Evolutionary conservation across 2,329 filamentous ascomycete genomes (phyloP), one percentile per base, ranked within the genome.

Genomic region (Metarhizium album): DNA sequence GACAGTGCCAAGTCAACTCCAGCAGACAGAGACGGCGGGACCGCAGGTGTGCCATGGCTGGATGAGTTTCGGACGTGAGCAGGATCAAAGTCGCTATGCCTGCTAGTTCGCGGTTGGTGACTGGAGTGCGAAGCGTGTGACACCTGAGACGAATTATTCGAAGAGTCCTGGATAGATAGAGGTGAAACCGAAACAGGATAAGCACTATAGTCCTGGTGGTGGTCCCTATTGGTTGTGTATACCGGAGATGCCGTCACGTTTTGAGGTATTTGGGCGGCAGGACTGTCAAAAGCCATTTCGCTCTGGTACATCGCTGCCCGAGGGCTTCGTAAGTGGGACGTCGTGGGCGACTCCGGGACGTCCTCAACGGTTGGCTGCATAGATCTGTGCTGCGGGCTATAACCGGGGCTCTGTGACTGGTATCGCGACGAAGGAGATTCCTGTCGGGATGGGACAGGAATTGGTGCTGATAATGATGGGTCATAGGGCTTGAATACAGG

Each of bases 301-400:
- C 72, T 68, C n/a, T 58, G 56, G 31, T 31, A 27, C 18, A 59
- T 55, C 27, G 57, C 55, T 45, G 59, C 52, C 42, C 59, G 58
- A 37, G 58, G 54, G 18, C 50, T 56, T 47, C 56, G 59, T 27
- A 59, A 49, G 45, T 58, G 54, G 7, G 60, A 54, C n/a, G 67
- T 62, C 6, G 57, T 57, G 1, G 71, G 69, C 1, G 76, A 75
- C 46, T 82, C 79, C 3, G 81, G 80, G 5, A 75, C 79, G 55
- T 85, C 82, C 60, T 85, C 82, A 5, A 81, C 80, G 6, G 76
- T 83, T 2, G 76, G 79, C 57, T 82, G 80, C 76, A 80, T 75
- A 1, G 74, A 73, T 52, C 72, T 70, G 58, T 70, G 67, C 40
- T 73, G 73, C 37, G 64, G 59, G 49, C 74, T 75, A 57, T 70